A percentile compares a stretch with the other conserved stretches of the same genome.
These are phyloP conservation scores for Arthrobotrys entomopaga DNA, from an alignment of 2,329 filamentous ascomycete species.

Conservation along the genomic window DNA sequence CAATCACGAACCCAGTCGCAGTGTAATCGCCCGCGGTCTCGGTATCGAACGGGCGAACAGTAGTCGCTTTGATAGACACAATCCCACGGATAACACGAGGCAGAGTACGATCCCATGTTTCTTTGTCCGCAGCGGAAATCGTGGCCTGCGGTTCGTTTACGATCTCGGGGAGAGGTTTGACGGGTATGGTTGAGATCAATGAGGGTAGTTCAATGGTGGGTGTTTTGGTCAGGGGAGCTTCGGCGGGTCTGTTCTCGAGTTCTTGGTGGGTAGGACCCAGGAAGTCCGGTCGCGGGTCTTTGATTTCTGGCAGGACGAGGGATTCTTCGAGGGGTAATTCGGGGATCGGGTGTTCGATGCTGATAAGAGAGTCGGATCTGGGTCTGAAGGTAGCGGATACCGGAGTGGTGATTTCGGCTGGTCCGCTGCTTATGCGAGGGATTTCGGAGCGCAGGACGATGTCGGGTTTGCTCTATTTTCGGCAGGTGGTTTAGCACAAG, in stretches of 20 bases:
- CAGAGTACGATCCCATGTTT: constrained; percentile 59
- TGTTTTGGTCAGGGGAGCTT: constrained; percentile 51
- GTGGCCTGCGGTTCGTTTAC: constrained; percentile 52
- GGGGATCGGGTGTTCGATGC: constrained; percentile 47
- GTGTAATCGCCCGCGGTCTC: constrained; percentile 59
- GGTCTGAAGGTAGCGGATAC: constrained; percentile 53
- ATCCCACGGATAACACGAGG: constrained; percentile 59
- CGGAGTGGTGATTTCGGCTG: constrained; percentile 51
- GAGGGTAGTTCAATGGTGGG: constrained; percentile 47
- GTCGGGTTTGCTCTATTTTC: constrained; percentile 45
- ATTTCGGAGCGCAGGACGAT: constrained; percentile 52
- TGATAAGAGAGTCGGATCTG: constrained; percentile 42
- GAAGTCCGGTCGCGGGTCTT: constrained; percentile 33
- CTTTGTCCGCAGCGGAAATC: constrained; percentile 57
- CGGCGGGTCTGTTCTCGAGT: constrained; percentile 34
- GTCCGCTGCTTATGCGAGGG: constrained; percentile 44
- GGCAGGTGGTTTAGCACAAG: constrained; percentile 1
- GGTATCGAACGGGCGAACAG: constrained; percentile 59
- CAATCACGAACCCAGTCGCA: constrained; percentile 59
- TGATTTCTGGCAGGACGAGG: constrained; percentile 33
- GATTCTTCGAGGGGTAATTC: constrained; percentile 51
- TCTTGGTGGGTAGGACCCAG: constrained; percentile 42
- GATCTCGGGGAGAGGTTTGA: constrained; percentile 49
- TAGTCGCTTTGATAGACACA: constrained; percentile 59
- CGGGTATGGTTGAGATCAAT: constrained; percentile 50